phyloP scores from a whole-genome alignment of 2,329 filamentous ascomycete species.

The Magnaporthiopsis incrustans region DNA sequence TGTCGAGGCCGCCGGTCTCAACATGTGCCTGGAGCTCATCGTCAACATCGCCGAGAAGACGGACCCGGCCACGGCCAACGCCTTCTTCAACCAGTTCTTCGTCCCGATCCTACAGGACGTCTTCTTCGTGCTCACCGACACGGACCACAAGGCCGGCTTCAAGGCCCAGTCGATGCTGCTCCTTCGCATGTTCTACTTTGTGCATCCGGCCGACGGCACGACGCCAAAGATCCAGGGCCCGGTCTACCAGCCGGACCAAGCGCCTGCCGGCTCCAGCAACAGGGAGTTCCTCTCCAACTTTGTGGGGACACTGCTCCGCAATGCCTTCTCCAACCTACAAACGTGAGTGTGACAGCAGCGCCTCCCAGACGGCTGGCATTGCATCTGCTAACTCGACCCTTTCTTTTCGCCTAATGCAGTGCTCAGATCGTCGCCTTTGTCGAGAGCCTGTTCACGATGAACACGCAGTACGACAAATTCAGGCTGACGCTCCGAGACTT shows the following conservation, averaged over 20 bases:
- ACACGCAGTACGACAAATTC: slow-evolving; percentile 88
- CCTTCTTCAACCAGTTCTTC: slow-evolving; percentile 98
- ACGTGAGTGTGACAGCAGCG: slow-evolving; percentile 48
- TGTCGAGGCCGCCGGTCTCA: slow-evolving; percentile 90
- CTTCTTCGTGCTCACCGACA: slow-evolving; percentile 95
- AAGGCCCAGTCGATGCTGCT: slow-evolving; percentile 94
- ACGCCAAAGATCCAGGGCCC: slow-evolving; percentile 85
- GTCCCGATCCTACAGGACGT: slow-evolving; percentile 93
- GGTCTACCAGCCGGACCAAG: slow-evolving; percentile 80
- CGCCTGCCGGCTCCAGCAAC: slow-evolving; percentile 75
- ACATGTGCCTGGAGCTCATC: slow-evolving; percentile 96
- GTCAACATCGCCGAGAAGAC: slow-evolving; percentile 95
- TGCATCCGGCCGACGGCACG: slow-evolving; percentile 61
- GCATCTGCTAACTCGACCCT: not conserved
- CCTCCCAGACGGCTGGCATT: not conserved
- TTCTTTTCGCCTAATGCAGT: slow-evolving; percentile 32
- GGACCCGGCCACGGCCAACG: slow-evolving; percentile 75
- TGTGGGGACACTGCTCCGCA: slow-evolving; percentile 74
- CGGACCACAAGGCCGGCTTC: slow-evolving; percentile 97
- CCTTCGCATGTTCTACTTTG: slow-evolving; percentile 92
- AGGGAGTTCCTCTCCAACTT: slow-evolving; percentile 85
- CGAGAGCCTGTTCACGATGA: slow-evolving; percentile 78
- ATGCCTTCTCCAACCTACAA: slow-evolving; percentile 89
- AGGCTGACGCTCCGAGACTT: slow-evolving; percentile 94
- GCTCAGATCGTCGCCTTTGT: slow-evolving; percentile 86